Conservation (phyloP, 441 rosid species). For the Corymbia citriodora region DNA sequence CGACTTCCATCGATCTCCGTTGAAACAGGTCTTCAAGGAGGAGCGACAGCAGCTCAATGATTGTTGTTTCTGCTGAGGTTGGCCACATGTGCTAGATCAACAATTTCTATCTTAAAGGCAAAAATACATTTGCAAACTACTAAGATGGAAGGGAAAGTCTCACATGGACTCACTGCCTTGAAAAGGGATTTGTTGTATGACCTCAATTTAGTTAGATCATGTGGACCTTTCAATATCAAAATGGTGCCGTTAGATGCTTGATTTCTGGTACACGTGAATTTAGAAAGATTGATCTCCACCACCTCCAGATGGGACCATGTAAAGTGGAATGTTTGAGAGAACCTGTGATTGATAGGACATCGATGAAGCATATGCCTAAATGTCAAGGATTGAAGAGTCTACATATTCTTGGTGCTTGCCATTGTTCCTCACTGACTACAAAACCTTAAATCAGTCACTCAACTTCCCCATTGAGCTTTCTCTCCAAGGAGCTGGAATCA, state of each 20-base stretch:
- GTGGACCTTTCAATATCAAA: too few relatives aligned
- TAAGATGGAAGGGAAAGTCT: too few relatives aligned
- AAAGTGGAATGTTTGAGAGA: neutral
- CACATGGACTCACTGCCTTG: too few relatives aligned
- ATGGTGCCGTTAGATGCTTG: neutral
- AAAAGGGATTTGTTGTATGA: too few relatives aligned
- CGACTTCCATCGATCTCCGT: neutral
- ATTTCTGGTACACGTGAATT: neutral
- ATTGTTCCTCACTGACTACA: neutral
- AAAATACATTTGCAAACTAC: too few relatives aligned
- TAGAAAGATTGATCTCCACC: neutral
- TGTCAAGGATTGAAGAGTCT: neutral
- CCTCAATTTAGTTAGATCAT: too few relatives aligned
- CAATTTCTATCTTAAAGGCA: too few relatives aligned
- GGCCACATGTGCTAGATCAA: neutral
- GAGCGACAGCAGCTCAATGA: slow-evolving; percentile 41
- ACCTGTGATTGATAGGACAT: neutral
- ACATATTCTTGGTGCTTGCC: neutral
- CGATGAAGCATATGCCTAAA: neutral
- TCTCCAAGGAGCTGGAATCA: neutral
- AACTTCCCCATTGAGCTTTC: neutral
- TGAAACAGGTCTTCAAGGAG: slow-evolving; percentile 15
- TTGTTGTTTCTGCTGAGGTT: neutral
- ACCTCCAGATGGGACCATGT: neutral
- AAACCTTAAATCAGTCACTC: neutral